phyloP scores from a whole-genome alignment of 257 asterid genomes.

The Scutellaria barbata region DNA sequence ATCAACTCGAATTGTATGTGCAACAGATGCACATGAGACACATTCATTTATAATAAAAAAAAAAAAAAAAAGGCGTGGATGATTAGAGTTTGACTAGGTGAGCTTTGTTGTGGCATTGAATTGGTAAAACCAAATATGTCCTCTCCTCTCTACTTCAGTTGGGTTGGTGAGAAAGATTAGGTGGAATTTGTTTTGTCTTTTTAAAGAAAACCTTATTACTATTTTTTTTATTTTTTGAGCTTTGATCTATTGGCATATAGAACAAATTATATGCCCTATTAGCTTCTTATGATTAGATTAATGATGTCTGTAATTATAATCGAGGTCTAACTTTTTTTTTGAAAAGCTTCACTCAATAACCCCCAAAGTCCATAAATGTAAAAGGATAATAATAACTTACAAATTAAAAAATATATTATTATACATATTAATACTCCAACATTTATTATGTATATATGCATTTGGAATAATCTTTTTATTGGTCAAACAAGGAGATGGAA shows the following conservation, averaged over 20 bases:
- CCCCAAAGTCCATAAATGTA: no score
- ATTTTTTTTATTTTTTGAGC: not conserved
- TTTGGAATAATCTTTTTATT: no score
- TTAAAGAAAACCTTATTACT: not conserved
- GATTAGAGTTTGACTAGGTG: constrained; percentile 36
- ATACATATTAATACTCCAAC: no score
- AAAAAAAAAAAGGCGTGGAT: constrained; percentile 2
- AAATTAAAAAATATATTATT: no score
- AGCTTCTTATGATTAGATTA: not conserved
- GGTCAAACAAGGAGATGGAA: no score
- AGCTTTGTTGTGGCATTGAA: constrained; percentile 21
- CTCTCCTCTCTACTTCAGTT: constrained; percentile 22
- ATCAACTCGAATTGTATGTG: no score
- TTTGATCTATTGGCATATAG: not conserved
- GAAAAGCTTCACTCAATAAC: no score
- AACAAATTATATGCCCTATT: not conserved
- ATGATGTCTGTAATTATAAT: not conserved
- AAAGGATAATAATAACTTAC: no score
- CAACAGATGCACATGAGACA: no score
- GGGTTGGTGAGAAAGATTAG: constrained; percentile 24
- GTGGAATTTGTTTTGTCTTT: constrained; percentile 15
- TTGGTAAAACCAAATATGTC: constrained; percentile 18
- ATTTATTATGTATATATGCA: no score
- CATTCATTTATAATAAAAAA: not conserved
- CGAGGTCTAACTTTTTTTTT: not conserved